Base-by-base conservation (phyloP, 306 rosid species). In the Prunus mira region DNA sequence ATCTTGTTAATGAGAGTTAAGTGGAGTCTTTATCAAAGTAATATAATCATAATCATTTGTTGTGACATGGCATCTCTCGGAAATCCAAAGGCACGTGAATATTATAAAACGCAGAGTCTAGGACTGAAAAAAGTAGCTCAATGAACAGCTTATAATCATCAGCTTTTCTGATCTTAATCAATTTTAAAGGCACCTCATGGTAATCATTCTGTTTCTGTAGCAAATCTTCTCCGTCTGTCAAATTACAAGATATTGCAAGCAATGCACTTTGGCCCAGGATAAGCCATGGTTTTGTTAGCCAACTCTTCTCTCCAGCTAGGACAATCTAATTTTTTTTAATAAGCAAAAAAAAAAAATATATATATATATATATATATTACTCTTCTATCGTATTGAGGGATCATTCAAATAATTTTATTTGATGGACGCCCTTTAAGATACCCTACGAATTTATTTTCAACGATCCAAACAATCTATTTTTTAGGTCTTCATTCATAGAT, bases 31-130 rank as follows among this genome's bases (percentile, higher is more conserved):
- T 80, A 60, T 71, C 75, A 50, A 76, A 77, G 73, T 38, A 50
- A 51, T 55, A 1, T 34, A 38, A 38, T 38, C 57, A 72, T 79
- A 77, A 84, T 88, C 76, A 72, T 73, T 71, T 65, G 77, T 71
- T 60, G 75, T 61, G 68, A 54, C 76, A 70, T 80, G 76, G 77
- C 79, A 72, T 84, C 84, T 76, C 79, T 69, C 81, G 78, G 78
- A 81, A 79, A 81, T 72, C 72, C 82, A 27, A 68, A 46, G 73
- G 47, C 90, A 86, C 87, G 83, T 84, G 90, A 82, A 13, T 5
- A 5, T 38, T 38, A 1, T 38, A 6, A 38, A 38, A 38, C 43
- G 28, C 7, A 63, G 3, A 20, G 56, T 55, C n/a, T 4, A 13
- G 6, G 15, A 51, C 41, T 28, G 49, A 27, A 74, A 61, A 73